Conservation (phyloP, 1,284 basidiomycete species). For the Marasmius fiardii region DNA sequence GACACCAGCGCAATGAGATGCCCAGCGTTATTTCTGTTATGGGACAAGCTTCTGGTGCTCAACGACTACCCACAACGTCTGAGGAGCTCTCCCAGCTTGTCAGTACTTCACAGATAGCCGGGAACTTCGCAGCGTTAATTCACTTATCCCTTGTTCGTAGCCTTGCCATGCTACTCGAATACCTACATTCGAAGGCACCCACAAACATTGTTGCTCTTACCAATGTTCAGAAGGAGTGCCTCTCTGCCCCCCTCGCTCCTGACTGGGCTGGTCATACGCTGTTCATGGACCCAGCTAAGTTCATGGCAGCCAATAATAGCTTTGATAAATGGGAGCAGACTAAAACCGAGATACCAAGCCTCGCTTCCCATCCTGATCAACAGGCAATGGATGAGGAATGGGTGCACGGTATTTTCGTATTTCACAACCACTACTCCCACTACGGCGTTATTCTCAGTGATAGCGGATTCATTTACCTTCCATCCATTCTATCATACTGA, state of each 20-base stretch:
- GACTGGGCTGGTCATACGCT: background rate
- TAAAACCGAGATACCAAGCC: background rate
- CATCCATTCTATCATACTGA: background rate
- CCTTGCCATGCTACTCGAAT: background rate
- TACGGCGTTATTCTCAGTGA: background rate
- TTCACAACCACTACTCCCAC: background rate
- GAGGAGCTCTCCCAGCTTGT: background rate
- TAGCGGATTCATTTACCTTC: background rate
- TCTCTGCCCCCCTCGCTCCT: background rate
- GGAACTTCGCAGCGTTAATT: background rate
- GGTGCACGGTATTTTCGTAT: background rate
- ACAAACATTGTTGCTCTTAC: background rate
- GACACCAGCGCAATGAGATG: background rate
- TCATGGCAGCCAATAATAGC: background rate
- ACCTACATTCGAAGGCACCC: background rate
- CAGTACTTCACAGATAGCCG: background rate
- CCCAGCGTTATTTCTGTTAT: background rate
- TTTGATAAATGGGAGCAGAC: background rate
- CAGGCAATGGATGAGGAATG: background rate
- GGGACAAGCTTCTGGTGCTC: background rate
- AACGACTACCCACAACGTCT: background rate
- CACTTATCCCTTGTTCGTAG: background rate
- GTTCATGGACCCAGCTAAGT: background rate
- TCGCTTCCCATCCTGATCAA: background rate
- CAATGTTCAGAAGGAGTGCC: background rate